A percentile compares a stretch with the other conserved stretches of the same genome.
Conservation (phyloP, 2,329 filamentous ascomycete species). For the Colletotrichum cereale region DNA sequence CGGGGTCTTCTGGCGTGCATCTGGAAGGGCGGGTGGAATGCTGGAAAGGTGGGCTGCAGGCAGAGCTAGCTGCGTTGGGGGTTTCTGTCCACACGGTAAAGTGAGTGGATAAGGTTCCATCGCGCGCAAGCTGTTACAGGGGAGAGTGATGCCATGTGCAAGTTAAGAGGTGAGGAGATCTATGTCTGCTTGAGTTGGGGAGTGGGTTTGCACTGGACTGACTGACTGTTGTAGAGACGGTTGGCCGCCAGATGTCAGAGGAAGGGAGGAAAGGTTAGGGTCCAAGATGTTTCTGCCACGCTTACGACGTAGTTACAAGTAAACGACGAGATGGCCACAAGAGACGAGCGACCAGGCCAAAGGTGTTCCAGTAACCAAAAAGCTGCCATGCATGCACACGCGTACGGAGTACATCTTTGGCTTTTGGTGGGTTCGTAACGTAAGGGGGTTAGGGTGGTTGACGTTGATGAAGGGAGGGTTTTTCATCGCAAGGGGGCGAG, state of each 20-base stretch:
- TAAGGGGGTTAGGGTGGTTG: slow-evolving; percentile 7
- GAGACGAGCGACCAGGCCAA: slow-evolving; percentile 32
- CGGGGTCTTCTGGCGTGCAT: slow-evolving; percentile 37
- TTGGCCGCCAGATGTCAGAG: not conserved
- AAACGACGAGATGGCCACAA: slow-evolving; percentile 12
- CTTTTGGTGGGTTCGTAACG: not conserved
- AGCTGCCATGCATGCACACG: too few relatives aligned
- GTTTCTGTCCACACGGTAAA: slow-evolving; percentile 6
- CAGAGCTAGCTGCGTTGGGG: slow-evolving; percentile 19
- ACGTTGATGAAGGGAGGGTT: slow-evolving; percentile 7
- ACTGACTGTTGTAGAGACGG: not conserved
- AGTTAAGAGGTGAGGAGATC: slow-evolving; percentile 19
- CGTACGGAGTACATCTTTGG: not conserved
- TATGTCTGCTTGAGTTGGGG: not conserved
- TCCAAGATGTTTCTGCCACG: slow-evolving; percentile 6
- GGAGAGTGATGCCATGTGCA: slow-evolving; percentile 21
- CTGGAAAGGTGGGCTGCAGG: slow-evolving; percentile 20
- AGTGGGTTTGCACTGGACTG: not conserved
- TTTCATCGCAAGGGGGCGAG: not conserved
- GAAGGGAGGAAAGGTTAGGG: not conserved
- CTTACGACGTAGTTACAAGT: slow-evolving; percentile 21
- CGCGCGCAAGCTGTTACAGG: slow-evolving; percentile 21
- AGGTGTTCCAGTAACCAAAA: slow-evolving; percentile 32
- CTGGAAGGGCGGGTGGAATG: slow-evolving; percentile 38
- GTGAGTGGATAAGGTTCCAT: slow-evolving; percentile 32